These are phyloP conservation scores for Lepraria neglecta DNA, from an alignment of 495 filamentous ascomycete genomes.

Conservation along the genomic window DNA sequence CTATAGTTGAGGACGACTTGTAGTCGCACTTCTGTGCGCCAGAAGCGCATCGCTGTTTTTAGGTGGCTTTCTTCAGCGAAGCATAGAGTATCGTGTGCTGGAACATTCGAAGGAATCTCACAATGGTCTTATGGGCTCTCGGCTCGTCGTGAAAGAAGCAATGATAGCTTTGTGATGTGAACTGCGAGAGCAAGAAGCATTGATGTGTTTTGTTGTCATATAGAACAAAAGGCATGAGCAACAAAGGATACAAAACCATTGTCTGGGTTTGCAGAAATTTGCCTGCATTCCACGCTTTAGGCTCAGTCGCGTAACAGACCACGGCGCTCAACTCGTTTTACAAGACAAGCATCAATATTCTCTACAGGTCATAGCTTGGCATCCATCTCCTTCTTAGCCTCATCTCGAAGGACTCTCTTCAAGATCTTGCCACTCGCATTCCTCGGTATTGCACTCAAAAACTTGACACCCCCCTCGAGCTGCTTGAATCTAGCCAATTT, in stretches of 20 bases:
- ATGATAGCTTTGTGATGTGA: no score
- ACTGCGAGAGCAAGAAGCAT: no score
- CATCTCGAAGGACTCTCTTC: slow-evolving; percentile 54
- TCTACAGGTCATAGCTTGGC: slow-evolving; percentile 1
- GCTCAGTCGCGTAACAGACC: no score
- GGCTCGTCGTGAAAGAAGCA: no score
- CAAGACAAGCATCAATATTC: no score
- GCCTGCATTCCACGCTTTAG: no score
- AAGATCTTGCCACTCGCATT: slow-evolving; percentile 74
- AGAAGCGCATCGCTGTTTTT: background rate
- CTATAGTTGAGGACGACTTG: slow-evolving; percentile 13
- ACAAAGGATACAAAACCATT: no score
- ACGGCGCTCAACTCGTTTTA: no score
- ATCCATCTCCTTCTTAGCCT: slow-evolving; percentile 17
- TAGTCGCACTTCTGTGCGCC: slow-evolving; percentile 10
- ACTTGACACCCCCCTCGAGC: slow-evolving; percentile 62
- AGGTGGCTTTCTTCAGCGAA: background rate
- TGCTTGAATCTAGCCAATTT: slow-evolving; percentile 59
- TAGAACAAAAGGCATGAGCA: no score
- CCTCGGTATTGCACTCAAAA: slow-evolving; percentile 63
- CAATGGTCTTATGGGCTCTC: slow-evolving; percentile 2
- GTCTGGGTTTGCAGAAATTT: no score
- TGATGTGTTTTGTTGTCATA: no score
- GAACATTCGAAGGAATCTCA: background rate
- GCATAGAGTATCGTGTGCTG: background rate